Evolutionary conservation across 2,329 filamentous ascomycete genomes (phyloP), one percentile per base, ranked within the genome.

Genomic region (Neonectria neomacrospora): DNA sequence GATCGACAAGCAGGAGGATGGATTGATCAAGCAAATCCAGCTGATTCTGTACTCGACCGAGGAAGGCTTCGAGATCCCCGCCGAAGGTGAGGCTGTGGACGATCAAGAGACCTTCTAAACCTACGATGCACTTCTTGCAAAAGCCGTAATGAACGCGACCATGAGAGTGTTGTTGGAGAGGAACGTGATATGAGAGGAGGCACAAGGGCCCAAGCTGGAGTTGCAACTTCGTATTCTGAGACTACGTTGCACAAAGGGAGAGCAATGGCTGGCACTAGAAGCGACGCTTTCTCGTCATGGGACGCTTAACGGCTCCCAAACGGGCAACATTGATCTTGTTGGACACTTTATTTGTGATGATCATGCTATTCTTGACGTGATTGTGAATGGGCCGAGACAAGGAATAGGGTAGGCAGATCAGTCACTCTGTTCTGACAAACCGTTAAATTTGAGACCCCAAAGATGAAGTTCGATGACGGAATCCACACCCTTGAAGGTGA

Each of bases 31-130:
- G 87, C 90, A 95, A 78, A 97, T 99, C 79, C 96, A 99, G 83
- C 90, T 88, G 34, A 98, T 98, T 76, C 85, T 99, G 68, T 99
- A 99, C 86, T 97, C 94, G 66, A 99, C 96, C 66, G 96, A 99
- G 85, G 90, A 92, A 71, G 90, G 91, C 34, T 97, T 97, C 74
- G 94, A 97, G 83, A 97, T 97, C 74, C 94, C 94, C 6, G 89
- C 90, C 53, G 92, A 96, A 78, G 88, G 83, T 22, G 91, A 94
- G 73, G 88, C 80, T 18, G 79, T 88, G 62, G 90, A 90, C 68
- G 92, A 94, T 77, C 90, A 94, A 79, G 92, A 96, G 86, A 94
- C 91, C 57, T 93, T 93, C 74, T 93, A 80, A 74, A 52, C 37
- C 30, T 26, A 50, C 55, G 34, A 67, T 64, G 63, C 37, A 61